phyloP scores from a whole-genome alignment of 176 grass and related monocot species.

The Poa annua region DNA sequence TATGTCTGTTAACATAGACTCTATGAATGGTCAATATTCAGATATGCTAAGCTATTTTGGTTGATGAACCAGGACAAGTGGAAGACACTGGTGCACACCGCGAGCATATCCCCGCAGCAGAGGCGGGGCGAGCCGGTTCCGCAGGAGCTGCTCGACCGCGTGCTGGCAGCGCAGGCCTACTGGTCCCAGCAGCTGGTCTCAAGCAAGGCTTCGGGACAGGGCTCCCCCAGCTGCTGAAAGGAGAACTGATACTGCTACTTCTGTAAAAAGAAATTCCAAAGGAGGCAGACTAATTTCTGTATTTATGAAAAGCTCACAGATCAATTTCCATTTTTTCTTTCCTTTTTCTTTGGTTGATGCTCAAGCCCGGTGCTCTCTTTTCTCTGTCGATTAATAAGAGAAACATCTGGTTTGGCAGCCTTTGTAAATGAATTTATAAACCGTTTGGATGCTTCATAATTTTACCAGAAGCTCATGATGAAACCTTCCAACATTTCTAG shows the following conservation, averaged over 20 bases:
- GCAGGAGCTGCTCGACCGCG: conserved; percentile 31
- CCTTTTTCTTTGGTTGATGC: not conserved
- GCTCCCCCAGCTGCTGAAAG: conserved; percentile 18
- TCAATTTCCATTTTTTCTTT: not conserved
- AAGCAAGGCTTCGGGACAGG: conserved; percentile 45
- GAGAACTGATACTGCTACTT: conserved; percentile 32
- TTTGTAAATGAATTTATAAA: conserved; percentile 23
- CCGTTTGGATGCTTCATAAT: not conserved
- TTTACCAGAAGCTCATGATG: conserved; percentile 7
- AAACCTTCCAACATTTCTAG: not conserved
- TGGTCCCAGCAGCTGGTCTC: conserved; percentile 45
- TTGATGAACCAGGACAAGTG: conserved; percentile 49
- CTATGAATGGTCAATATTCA: too few species aligned
- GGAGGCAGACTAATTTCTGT: conserved; percentile 13
- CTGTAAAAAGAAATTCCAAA: conserved; percentile 52
- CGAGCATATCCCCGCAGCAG: conserved; percentile 65
- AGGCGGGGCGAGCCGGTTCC: conserved; percentile 51
- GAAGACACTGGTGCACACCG: conserved; percentile 74
- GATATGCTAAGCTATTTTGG: not conserved
- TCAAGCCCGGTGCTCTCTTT: not conserved
- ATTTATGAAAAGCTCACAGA: conserved; percentile 27
- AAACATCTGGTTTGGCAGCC: not conserved
- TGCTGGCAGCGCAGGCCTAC: conserved; percentile 19
- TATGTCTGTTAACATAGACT: not conserved
- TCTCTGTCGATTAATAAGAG: not conserved